Evolutionary conservation across 768 basidiomycete species (phyloP).

Genomic region (Chalciporus chontae): DNA sequence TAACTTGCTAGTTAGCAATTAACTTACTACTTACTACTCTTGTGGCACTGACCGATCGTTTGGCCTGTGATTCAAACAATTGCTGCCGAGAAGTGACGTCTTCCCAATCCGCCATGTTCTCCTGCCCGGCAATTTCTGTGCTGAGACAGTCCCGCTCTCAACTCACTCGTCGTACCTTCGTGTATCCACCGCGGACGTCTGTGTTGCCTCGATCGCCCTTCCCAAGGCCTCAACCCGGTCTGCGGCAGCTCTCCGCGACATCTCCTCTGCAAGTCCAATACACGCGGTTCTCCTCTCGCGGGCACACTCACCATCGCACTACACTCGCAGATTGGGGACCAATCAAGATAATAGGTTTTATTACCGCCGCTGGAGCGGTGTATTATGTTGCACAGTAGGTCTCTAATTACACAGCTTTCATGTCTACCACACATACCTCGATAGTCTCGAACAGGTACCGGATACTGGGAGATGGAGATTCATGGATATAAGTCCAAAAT

Average conservation of each 20-base stretch:
- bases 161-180: background rate
- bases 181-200: background rate
- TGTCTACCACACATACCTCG: background rate
- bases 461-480: conserved; percentile 88
- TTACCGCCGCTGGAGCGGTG: conserved; percentile 19
- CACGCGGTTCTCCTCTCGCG: conserved; percentile 25
- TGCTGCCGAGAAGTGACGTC: too few relatives aligned
- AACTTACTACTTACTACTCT: too few relatives aligned
- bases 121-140: background rate
- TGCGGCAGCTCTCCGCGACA: conserved; percentile 21
- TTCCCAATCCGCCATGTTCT: conserved; percentile 9
- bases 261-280: conserved; percentile 22
- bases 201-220: background rate
- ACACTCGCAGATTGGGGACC: conserved; percentile 8
- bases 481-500: conserved; percentile 66
- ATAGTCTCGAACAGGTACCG: conserved; percentile 77
- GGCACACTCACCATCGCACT: conserved; percentile 1
- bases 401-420: background rate
- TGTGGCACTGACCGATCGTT: too few relatives aligned
- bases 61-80: background rate
- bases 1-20: too few relatives aligned
- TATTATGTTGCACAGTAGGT: conserved; percentile 31
- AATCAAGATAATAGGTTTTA: conserved; percentile 15
- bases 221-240: background rate
- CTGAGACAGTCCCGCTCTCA: conserved; percentile 3